These are phyloP conservation scores for Solanum gandarillasii DNA, from an alignment of 257 asterid species.

Conservation along the genomic window DNA sequence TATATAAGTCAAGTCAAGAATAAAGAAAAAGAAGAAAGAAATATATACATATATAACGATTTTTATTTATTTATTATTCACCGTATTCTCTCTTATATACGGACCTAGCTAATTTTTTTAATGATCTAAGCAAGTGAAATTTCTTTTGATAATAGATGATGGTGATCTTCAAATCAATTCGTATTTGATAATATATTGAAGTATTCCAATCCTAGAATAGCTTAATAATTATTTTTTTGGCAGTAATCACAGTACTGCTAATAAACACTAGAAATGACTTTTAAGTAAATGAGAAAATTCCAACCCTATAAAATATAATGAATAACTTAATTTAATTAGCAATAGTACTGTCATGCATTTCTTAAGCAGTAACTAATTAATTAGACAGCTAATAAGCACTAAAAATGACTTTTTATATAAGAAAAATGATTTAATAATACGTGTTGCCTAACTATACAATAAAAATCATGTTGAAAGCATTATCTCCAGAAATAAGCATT, in stretches of 20 bases:
- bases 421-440: not conserved
- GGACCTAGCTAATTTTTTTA: not conserved
- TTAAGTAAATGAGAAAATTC: not conserved
- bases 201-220: not conserved
- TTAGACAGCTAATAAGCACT: not conserved
- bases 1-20: too few species aligned
- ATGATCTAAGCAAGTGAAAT: too few species aligned
- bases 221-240: not conserved
- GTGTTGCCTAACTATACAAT: not conserved
- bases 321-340: not conserved
- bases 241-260: not conserved
- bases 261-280: not conserved
- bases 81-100: fast-evolving
- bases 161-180: not conserved
- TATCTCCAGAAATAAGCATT: too few species aligned
- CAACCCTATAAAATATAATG: not conserved
- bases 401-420: not conserved
- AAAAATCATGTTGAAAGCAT: fast-evolving
- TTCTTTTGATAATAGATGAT: too few species aligned
- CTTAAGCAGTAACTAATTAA: not conserved
- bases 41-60: not conserved
- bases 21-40: too few species aligned
- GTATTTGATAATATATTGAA: not conserved
- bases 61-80: too few species aligned
- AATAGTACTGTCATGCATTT: not conserved